Evolutionary conservation across 345 rosid species (phyloP).

Genomic region (Stellera chamaejasme): DNA sequence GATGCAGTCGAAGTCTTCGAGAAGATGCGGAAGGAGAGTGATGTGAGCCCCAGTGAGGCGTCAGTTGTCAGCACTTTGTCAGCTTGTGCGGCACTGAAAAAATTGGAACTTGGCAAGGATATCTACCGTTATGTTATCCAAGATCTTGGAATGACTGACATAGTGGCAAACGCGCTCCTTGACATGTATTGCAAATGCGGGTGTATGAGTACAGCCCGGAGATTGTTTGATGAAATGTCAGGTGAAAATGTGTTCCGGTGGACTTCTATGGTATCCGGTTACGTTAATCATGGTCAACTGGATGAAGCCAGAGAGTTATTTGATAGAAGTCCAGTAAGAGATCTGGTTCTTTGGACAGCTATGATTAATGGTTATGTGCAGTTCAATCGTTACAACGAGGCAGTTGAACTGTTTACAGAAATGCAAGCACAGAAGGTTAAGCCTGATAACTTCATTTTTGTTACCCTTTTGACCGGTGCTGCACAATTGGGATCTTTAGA

Average conservation of each 20-base stretch:
- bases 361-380: slow-evolving; percentile 85
- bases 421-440: slow-evolving; percentile 46
- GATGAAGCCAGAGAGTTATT: slow-evolving; percentile 60
- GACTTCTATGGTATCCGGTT: slow-evolving; percentile 68
- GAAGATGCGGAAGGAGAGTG: slow-evolving; percentile 35
- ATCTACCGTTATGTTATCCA: slow-evolving; percentile 35
- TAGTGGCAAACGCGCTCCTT: slow-evolving; percentile 53
- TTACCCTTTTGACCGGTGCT: slow-evolving; percentile 69
- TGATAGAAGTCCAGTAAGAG: slow-evolving; percentile 56
- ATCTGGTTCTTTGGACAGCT: slow-evolving; percentile 78
- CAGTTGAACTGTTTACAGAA: slow-evolving; percentile 40
- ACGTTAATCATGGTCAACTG: slow-evolving; percentile 38
- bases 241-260: slow-evolving; percentile 57
- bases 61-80: slow-evolving; percentile 63
- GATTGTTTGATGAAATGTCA: slow-evolving; percentile 38
- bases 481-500: slow-evolving; percentile 69
- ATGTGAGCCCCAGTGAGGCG: slow-evolving; percentile 46
- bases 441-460: slow-evolving; percentile 57
- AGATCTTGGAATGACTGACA: slow-evolving; percentile 32
- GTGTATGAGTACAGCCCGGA: slow-evolving; percentile 36
- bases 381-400: slow-evolving; percentile 50
- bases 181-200: slow-evolving; percentile 77
- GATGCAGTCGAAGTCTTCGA: slow-evolving; percentile 42
- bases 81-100: slow-evolving; percentile 50
- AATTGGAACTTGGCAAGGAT: slow-evolving; percentile 42